Evolutionary conservation across 208 protist genomes (phyloP).

Genomic region (Acanthamoeba castellanii): DNA sequence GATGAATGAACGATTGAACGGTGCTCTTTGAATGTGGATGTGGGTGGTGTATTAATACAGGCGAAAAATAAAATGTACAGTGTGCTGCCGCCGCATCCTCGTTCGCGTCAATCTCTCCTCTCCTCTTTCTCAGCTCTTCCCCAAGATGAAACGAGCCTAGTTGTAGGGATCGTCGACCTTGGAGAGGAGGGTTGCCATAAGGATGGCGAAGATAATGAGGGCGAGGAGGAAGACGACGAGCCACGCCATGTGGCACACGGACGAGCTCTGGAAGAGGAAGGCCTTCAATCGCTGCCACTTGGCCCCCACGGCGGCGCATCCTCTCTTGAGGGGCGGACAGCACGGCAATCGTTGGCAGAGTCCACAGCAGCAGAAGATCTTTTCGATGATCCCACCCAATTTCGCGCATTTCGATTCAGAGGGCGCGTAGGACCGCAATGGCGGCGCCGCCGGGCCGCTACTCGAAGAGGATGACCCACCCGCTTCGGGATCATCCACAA

Average conservation of each 20-base stretch:
- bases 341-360: slow-evolving; percentile 11
- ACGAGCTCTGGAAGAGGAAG: slow-evolving; percentile 63
- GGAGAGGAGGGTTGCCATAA: slow-evolving; percentile 46
- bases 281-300: background rate
- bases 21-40: background rate
- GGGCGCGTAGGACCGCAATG: slow-evolving; percentile 1
- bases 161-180: slow-evolving; percentile 63
- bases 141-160: background rate
- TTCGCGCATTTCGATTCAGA: slow-evolving; percentile 11
- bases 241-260: slow-evolving; percentile 59
- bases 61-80: background rate
- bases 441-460: background rate
- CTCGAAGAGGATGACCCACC: background rate
- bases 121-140: background rate
- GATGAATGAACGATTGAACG: no score
- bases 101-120: background rate
- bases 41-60: background rate
- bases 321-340: background rate
- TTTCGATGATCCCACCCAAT: background rate
- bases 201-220: slow-evolving; percentile 33
- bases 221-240: slow-evolving; percentile 16
- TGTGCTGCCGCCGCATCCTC: background rate
- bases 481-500: slow-evolving; percentile 23
- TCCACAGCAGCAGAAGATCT: slow-evolving; percentile 39
- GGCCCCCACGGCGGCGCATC: background rate